These are phyloP conservation scores for Irpex sp. DNA, from an alignment of 1,284 basidiomycete species.

Conservation along the genomic window DNA sequence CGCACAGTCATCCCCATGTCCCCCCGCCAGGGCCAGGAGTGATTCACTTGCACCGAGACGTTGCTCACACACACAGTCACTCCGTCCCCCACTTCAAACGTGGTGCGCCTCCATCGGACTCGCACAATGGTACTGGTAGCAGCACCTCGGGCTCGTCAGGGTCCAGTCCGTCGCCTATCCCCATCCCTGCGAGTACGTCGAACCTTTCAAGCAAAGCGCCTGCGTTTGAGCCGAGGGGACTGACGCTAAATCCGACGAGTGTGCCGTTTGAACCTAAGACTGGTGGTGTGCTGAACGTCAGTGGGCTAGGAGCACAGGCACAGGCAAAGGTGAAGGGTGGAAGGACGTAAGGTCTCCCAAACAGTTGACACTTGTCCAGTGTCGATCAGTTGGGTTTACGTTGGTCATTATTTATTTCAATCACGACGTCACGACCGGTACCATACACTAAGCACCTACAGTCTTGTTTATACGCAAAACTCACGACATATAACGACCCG, in stretches of 20 bases:
- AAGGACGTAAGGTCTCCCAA: background rate
- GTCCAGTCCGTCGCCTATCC: conserved; percentile 9
- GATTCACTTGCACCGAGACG: conserved; percentile 23
- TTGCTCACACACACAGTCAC: conserved; percentile 9
- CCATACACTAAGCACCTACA: background rate
- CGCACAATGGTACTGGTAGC: background rate
- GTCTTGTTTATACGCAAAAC: background rate
- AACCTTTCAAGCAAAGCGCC: conserved; percentile 29
- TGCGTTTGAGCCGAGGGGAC: conserved; percentile 28
- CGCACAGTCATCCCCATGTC: conserved; percentile 11
- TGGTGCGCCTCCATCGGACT: conserved; percentile 4
- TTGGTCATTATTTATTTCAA: background rate
- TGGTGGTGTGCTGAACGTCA: conserved; percentile 1
- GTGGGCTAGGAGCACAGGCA: background rate
- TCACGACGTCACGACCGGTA: background rate
- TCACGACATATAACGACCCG: background rate
- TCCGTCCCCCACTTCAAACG: conserved; percentile 12
- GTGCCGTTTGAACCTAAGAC: conserved; percentile 24
- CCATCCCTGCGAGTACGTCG: conserved; percentile 11
- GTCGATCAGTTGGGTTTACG: background rate
- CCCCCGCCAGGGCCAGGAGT: conserved; percentile 23
- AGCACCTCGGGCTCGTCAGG: conserved; percentile 16
- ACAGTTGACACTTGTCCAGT: background rate
- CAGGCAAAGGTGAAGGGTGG: background rate
- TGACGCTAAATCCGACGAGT: conserved; percentile 27